Evolutionary conservation across 2,329 filamentous ascomycete species (phyloP).

Genomic region (Chrysoporthe cubensis): DNA sequence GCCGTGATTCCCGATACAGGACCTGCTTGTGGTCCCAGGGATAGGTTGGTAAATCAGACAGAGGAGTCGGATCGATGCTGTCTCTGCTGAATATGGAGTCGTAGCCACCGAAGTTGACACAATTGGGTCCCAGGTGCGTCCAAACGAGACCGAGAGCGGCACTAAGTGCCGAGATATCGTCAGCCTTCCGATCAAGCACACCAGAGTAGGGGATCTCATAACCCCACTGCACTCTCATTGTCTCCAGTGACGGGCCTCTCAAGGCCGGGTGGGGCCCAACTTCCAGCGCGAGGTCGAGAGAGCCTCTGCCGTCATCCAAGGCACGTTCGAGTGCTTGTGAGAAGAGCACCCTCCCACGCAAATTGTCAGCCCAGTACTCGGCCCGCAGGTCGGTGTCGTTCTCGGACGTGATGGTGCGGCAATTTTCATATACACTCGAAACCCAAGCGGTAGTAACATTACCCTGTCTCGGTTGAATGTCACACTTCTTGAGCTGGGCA

Average conservation of each 20-base stretch:
- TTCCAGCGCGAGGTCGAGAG: not conserved
- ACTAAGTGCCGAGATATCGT: slow-evolving; percentile 30
- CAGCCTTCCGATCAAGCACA: slow-evolving; percentile 28
- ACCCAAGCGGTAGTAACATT: not conserved
- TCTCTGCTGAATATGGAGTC: no score
- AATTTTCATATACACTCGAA: not conserved
- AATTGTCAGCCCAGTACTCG: slow-evolving; percentile 31
- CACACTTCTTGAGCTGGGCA: not conserved
- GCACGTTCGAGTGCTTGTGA: not conserved
- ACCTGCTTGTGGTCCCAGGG: no score
- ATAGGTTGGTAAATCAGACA: no score
- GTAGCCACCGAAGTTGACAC: slow-evolving; percentile 9
- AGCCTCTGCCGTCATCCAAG: slow-evolving; percentile 3
- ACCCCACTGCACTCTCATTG: no score
- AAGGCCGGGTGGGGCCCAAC: no score
- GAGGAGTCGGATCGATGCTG: no score
- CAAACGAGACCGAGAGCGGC: slow-evolving; percentile 29
- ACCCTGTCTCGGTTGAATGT: not conserved
- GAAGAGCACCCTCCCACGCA: slow-evolving; percentile 33
- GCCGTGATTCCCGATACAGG: no score
- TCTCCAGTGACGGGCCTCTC: no score
- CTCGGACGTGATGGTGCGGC: slow-evolving; percentile 15
- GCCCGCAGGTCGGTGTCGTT: slow-evolving; percentile 6
- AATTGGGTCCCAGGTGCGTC: slow-evolving; percentile 4
- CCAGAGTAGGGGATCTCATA: slow-evolving; percentile 32